phyloP scores from a whole-genome alignment of 495 filamentous ascomycete species.

The Annulohypoxylon maeteangense region DNA sequence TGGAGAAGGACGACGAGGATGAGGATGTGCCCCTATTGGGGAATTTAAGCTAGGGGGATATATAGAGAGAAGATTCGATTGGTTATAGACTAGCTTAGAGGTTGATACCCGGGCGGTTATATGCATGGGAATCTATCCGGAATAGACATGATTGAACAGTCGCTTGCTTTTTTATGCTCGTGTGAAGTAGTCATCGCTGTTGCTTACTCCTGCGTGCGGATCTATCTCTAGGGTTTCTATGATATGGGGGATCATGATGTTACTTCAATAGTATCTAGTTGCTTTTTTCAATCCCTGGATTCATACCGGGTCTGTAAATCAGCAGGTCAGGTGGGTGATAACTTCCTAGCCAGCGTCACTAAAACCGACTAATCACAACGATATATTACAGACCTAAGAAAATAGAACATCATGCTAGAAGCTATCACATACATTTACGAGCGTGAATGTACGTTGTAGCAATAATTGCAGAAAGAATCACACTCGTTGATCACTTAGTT shows the following conservation, averaged over 20 bases:
- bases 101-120: background rate
- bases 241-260: background rate
- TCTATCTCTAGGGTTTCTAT: background rate
- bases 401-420: background rate
- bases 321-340: background rate
- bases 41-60: constrained; percentile 23
- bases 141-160: background rate
- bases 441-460: background rate
- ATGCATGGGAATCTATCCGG: background rate
- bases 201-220: background rate
- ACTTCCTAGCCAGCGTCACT: background rate
- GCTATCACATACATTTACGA: background rate
- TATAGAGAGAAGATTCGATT: background rate
- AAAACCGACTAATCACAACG: background rate
- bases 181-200: background rate
- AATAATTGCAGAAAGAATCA: background rate
- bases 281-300: background rate
- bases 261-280: background rate
- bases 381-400: background rate
- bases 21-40: constrained; percentile 46
- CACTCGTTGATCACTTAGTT: background rate
- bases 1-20: constrained; percentile 44
- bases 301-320: background rate
- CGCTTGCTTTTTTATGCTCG: background rate
- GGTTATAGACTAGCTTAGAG: background rate